These are phyloP conservation scores for Cyberlindnera japonica DNA, from an alignment of 805 yeast species.

Conservation along the genomic window DNA sequence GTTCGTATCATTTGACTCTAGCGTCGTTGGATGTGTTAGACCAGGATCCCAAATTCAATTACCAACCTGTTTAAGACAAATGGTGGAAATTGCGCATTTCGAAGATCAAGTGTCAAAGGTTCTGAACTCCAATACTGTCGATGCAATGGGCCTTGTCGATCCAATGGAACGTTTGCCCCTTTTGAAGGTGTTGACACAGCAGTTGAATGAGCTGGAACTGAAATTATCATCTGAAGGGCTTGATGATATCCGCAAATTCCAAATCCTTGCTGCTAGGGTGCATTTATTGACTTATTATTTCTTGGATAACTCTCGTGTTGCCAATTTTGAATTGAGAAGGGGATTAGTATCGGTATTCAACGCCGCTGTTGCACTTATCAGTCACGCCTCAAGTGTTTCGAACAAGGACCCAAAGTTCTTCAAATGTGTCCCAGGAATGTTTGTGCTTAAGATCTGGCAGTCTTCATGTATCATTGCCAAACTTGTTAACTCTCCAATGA, in stretches of 20 bases:
- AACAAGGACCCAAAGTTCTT: constrained; percentile 58
- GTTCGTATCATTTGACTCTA: constrained; percentile 77
- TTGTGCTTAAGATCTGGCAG: constrained; percentile 85
- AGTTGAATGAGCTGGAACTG: constrained; percentile 73
- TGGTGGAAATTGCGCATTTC: constrained; percentile 79
- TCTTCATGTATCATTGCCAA: constrained; percentile 82
- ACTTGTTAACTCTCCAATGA: constrained; percentile 70
- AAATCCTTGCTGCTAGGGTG: constrained; percentile 69
- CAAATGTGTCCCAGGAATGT: constrained; percentile 78
- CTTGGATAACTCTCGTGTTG: constrained; percentile 46
- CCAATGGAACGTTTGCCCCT: constrained; percentile 73
- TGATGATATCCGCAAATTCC: constrained; percentile 69
- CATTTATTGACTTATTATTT: constrained; percentile 81
- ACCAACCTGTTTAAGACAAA: constrained; percentile 48
- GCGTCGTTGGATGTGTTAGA: constrained; percentile 52
- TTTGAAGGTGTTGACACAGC: constrained; percentile 62
- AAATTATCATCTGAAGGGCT: constrained; percentile 44
- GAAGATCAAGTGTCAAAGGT: constrained; percentile 83
- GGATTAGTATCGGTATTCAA: constrained; percentile 78
- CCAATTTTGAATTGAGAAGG: constrained; percentile 55
- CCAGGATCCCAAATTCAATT: constrained; percentile 36
- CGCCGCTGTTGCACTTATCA: constrained; percentile 68
- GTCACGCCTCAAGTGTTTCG: constrained; percentile 63
- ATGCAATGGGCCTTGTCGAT: constrained; percentile 61
- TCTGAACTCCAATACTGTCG: constrained; percentile 64